These are phyloP conservation scores for Vishniacozyma victoriae DNA, from an alignment of 768 basidiomycete species.

Conservation along the genomic window DNA sequence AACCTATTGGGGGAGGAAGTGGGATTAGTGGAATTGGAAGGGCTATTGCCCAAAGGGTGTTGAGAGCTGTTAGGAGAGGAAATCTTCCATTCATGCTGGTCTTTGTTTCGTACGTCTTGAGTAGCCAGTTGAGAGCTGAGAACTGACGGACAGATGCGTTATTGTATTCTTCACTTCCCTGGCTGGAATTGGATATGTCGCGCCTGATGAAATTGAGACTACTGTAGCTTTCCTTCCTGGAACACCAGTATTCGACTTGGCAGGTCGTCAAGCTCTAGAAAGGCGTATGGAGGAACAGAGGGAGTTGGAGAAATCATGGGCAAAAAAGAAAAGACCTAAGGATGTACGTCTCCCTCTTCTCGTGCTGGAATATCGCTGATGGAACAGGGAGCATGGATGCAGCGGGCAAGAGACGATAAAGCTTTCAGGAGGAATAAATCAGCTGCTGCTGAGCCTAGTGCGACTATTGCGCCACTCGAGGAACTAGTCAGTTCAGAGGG, in stretches of 20 bases:
- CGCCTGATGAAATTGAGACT: constrained; percentile 2
- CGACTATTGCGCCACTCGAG: neutral
- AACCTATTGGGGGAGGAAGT: neutral
- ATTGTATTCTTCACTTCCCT: constrained; percentile 43
- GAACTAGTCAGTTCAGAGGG: neutral
- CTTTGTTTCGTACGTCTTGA: constrained; percentile 41
- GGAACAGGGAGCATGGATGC: constrained; percentile 46
- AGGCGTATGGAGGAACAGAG: constrained; percentile 30
- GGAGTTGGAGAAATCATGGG: constrained; percentile 36
- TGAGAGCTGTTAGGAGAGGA: constrained; percentile 31
- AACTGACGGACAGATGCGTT: constrained; percentile 42
- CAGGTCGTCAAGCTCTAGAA: constrained; percentile 3
- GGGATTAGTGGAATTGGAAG: constrained; percentile 14
- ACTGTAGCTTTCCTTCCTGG: constrained; percentile 18
- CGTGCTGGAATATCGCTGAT: neutral
- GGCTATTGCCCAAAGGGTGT: constrained; percentile 25
- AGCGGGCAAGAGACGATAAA: constrained; percentile 39
- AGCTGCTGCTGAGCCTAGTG: too few relatives aligned
- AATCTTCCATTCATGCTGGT: constrained; percentile 42
- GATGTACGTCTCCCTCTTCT: constrained; percentile 37
- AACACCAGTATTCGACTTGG: constrained; percentile 21
- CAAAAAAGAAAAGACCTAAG: constrained; percentile 39
- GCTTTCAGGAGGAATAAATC: constrained; percentile 38
- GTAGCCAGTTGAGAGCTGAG: too few relatives aligned
- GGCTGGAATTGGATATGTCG: constrained; percentile 40